Conservation (phyloP, 2,329 filamentous ascomycete species). For the Aciculosporium take region DNA sequence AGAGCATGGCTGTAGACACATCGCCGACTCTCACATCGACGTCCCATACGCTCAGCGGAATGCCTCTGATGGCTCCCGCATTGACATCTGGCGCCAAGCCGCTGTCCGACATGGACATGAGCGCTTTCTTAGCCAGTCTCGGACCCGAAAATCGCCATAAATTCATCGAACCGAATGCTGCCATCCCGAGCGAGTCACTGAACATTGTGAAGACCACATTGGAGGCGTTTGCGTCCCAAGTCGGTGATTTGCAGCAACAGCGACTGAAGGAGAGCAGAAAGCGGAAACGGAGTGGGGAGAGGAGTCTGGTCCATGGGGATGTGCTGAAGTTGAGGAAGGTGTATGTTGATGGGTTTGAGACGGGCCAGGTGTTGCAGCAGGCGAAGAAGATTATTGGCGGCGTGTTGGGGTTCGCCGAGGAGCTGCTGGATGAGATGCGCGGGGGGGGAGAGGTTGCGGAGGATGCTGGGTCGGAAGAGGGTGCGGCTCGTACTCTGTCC, state of each 20-base stretch:
- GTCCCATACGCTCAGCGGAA: slow-evolving; percentile 46
- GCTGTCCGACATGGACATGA: slow-evolving; percentile 21
- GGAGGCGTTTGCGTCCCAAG: slow-evolving; percentile 59
- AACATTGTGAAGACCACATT: slow-evolving; percentile 67
- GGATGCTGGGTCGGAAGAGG: slow-evolving; percentile 17
- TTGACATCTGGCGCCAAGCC: slow-evolving; percentile 21
- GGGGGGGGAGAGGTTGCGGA: slow-evolving; percentile 31
- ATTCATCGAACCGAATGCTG: slow-evolving; percentile 60
- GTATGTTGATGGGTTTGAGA: slow-evolving; percentile 75
- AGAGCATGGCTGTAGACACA: slow-evolving; percentile 26
- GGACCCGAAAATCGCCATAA: slow-evolving; percentile 47
- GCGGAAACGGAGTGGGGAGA: slow-evolving; percentile 50
- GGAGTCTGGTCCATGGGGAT: slow-evolving; percentile 25
- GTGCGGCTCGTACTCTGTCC: slow-evolving; percentile 12
- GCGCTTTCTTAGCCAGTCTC: slow-evolving; percentile 43
- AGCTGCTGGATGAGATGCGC: slow-evolving; percentile 34
- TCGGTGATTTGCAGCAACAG: slow-evolving; percentile 58
- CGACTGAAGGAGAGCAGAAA: slow-evolving; percentile 61
- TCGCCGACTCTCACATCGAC: slow-evolving; percentile 49
- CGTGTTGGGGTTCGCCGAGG: slow-evolving; percentile 34
- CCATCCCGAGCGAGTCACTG: slow-evolving; percentile 55
- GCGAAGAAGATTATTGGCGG: slow-evolving; percentile 63
- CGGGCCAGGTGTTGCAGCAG: slow-evolving; percentile 89
- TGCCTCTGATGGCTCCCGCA: slow-evolving; percentile 28
- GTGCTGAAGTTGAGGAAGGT: slow-evolving; percentile 68